A percentile compares a stretch with the other conserved stretches of the same genome.
phyloP scores from a whole-genome alignment of 192 early-diverging fungal genomes.

The Pecoramyces ruminantium region DNA sequence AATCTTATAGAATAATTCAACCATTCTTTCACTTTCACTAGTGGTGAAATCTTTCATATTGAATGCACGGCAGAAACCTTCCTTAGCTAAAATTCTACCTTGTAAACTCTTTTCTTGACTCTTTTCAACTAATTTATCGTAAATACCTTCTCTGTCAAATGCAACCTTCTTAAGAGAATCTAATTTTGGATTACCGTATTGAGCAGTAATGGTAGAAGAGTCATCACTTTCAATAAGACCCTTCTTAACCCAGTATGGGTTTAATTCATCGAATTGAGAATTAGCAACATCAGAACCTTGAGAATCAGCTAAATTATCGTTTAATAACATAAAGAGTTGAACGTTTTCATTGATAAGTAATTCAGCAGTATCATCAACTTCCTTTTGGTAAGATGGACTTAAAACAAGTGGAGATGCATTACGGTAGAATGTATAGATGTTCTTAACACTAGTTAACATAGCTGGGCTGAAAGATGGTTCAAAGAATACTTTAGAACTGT shows the following conservation, averaged over 20 bases:
- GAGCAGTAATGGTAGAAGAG: background rate
- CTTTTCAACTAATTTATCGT: background rate
- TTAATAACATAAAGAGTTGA: background rate
- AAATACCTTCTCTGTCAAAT: background rate
- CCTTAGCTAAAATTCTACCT: background rate
- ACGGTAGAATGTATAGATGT: background rate
- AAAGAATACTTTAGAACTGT: background rate
- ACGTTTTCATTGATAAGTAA: background rate
- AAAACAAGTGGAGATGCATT: background rate
- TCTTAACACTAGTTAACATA: background rate
- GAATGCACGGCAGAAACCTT: background rate
- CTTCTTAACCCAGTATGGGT: background rate
- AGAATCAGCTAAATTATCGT: background rate
- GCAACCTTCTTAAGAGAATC: background rate
- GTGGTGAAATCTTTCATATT: background rate
- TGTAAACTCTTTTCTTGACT: background rate
- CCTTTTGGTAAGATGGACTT: background rate
- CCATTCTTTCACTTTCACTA: background rate
- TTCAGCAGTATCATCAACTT: background rate
- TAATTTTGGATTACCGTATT: background rate
- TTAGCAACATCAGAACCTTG: background rate
- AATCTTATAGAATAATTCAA: background rate
- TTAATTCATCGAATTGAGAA: background rate
- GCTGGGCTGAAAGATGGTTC: background rate
- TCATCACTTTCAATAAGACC: background rate